A percentile compares a stretch with the other conserved stretches of the same genome.
phyloP scores from a whole-genome alignment of 164 flowering plant genomes.

The Kingdonia uniflora region DNA sequence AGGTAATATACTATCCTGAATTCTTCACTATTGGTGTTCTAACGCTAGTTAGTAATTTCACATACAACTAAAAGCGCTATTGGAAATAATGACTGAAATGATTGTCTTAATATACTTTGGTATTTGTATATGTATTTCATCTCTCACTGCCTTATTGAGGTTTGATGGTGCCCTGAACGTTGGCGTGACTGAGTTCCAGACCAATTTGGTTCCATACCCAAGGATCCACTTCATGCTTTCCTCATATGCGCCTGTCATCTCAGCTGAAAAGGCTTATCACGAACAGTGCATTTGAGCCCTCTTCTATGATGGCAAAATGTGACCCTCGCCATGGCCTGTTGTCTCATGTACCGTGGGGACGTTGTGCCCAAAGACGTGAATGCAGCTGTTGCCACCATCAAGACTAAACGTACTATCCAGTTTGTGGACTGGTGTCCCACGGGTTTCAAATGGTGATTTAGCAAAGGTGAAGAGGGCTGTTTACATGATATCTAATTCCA shows the following conservation, averaged over 20 bases:
- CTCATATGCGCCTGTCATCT: conserved; percentile 56
- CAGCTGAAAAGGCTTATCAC: conserved; percentile 64
- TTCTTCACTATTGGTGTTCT: too few relatives aligned
- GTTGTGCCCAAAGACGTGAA: conserved; percentile 70
- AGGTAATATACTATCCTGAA: conserved; percentile 15
- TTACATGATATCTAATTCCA: conserved; percentile 64
- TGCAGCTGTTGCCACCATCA: conserved; percentile 66
- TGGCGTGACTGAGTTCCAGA: conserved; percentile 62
- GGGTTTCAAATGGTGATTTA: conserved; percentile 57
- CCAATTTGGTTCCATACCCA: conserved; percentile 62
- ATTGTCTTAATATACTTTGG: not conserved
- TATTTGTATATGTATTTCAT: conserved; percentile 25
- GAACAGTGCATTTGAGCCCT: conserved; percentile 63
- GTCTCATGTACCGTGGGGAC: conserved; percentile 60
- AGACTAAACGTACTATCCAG: conserved; percentile 66
- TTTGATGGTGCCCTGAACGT: conserved; percentile 63
- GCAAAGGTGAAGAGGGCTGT: conserved; percentile 62
- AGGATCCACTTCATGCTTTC: conserved; percentile 71
- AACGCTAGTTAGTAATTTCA: too few relatives aligned
- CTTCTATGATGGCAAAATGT: conserved; percentile 70
- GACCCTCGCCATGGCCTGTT: conserved; percentile 72
- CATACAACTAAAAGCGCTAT: too few relatives aligned
- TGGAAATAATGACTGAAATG: too few relatives aligned
- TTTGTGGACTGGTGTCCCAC: conserved; percentile 76
- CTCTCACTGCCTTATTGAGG: conserved; percentile 57